Conservation (phyloP, 371 early-diverging fungal genomes). For the Mortierella sp. region DNA sequence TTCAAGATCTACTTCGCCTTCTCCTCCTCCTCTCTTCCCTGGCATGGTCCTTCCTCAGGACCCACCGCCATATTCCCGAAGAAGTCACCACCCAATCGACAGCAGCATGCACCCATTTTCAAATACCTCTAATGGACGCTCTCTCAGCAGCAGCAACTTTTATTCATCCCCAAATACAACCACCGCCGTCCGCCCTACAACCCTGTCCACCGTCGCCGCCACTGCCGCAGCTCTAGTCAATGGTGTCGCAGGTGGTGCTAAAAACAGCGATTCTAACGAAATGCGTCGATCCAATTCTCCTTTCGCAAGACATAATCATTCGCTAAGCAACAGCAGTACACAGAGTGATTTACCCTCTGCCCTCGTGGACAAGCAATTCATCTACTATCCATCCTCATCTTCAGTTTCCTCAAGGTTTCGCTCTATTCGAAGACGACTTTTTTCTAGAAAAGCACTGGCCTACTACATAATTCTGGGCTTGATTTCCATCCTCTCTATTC, state of each 20-base stretch:
- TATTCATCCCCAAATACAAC: constrained; percentile 38
- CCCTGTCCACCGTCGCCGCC: constrained; percentile 40
- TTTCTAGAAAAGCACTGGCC: constrained; percentile 24
- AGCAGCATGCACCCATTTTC: constrained; percentile 11
- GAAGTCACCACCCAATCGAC: constrained; percentile 34
- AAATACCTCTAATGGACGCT: constrained; percentile 30
- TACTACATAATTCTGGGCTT: constrained; percentile 26
- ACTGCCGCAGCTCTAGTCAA: constrained; percentile 43
- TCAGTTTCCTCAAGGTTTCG: constrained; percentile 35
- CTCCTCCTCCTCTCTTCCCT: constrained; percentile 53
- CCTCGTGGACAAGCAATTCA: constrained; percentile 53
- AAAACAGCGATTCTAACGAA: constrained; percentile 3
- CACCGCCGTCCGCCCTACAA: constrained; percentile 41
- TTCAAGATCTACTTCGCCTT: constrained; percentile 55
- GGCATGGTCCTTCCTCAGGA: constrained; percentile 56
- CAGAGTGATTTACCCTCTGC: constrained; percentile 54
- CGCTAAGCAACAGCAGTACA: constrained; percentile 46
- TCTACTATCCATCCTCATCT: constrained; percentile 38
- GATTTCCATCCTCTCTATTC: constrained; percentile 37
- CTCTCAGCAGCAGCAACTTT: constrained; percentile 53
- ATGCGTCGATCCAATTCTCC: constrained; percentile 2
- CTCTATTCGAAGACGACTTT: constrained; percentile 35
- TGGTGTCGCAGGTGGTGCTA: constrained; percentile 25
- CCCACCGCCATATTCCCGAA: constrained; percentile 54
- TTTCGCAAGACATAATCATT: constrained; percentile 31